phyloP scores from a whole-genome alignment of 148 eudicot genomes.

The Heliamphora exappendiculata region DNA sequence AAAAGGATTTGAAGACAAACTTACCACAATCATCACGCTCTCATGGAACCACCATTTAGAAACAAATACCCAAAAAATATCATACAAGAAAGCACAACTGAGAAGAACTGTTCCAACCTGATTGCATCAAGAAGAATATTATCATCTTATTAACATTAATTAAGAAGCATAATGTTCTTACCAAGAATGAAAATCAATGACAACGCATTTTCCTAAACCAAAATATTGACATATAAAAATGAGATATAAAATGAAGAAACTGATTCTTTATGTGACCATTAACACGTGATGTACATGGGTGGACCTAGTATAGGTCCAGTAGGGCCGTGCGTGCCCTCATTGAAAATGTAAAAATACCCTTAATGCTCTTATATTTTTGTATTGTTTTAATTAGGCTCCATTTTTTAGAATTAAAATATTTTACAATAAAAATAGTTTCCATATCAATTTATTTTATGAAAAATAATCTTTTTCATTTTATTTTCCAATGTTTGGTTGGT shows the following conservation, averaged over 20 bases:
- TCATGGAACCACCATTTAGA: constrained; percentile 83
- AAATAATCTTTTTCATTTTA: no score
- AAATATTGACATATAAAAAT: background rate
- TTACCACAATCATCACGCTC: constrained; percentile 99
- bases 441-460: no score
- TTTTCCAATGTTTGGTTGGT: no score
- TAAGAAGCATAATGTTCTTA: background rate
- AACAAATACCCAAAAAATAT: constrained; percentile 92
- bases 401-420: no score
- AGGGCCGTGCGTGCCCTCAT: no score
- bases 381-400: no score
- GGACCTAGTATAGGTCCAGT: no score
- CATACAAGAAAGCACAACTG: constrained; percentile 88
- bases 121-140: constrained; percentile 11
- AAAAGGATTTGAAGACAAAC: constrained; percentile 17
- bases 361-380: no score
- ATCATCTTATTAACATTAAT: background rate
- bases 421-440: no score
- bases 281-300: no score
- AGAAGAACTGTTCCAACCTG: constrained; percentile 98
- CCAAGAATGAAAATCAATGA: background rate
- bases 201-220: background rate
- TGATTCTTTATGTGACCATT: no score
- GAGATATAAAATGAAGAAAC: background rate
- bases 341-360: no score